phyloP scores from a whole-genome alignment of 768 basidiomycete genomes.

The Tulasnella sp. region DNA sequence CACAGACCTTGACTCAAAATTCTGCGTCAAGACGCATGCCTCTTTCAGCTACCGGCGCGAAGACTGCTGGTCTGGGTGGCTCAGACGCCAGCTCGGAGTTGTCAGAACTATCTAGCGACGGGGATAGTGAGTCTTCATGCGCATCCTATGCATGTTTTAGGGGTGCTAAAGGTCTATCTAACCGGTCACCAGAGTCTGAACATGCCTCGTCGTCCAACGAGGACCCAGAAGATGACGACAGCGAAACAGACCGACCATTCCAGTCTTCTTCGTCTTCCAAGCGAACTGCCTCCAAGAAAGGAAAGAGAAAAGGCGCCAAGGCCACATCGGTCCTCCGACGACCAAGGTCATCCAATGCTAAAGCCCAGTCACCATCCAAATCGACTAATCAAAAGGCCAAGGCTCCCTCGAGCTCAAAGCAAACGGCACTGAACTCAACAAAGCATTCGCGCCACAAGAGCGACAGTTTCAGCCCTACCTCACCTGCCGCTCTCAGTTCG shows the following conservation, averaged over 20 bases:
- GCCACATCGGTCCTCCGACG: background rate
- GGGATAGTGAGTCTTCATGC: background rate
- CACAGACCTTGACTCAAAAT: background rate
- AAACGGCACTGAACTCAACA: background rate
- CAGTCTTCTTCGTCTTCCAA: conserved; percentile 1
- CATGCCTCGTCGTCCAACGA: background rate
- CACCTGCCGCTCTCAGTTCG: background rate
- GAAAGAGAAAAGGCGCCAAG: background rate
- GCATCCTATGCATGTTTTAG: background rate
- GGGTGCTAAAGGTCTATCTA: background rate
- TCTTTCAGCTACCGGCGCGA: no score
- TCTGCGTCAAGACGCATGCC: background rate
- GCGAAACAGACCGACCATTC: background rate
- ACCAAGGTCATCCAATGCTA: background rate
- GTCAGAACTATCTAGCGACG: conserved; percentile 9
- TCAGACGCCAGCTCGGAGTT: conserved; percentile 13
- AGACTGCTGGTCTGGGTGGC: no score
- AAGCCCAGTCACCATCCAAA: conserved; percentile 13
- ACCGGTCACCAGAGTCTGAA: background rate
- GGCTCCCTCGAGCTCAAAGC: background rate
- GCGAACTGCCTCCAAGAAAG: background rate
- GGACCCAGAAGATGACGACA: conserved; percentile 11
- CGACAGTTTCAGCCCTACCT: conserved; percentile 1
- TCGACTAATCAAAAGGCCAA: background rate
- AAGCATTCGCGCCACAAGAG: conserved; percentile 2